Percentiles rank a stretch among this genome's conserved stretches.
Conservation (phyloP, 108 stramenopile species). For the Cyclotella distinguenda region DNA sequence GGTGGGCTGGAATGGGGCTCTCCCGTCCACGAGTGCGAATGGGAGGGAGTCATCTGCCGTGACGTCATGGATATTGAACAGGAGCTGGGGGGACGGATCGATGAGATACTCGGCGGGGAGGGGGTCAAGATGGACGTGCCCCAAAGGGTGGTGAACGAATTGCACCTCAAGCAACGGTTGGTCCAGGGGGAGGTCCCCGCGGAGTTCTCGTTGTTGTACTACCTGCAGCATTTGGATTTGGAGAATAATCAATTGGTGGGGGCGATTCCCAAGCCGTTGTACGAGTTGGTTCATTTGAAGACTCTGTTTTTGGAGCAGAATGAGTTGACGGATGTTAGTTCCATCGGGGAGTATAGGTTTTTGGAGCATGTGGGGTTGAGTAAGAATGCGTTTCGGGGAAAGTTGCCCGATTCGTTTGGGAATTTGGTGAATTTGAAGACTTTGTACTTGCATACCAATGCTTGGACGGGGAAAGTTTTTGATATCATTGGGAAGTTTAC, state of each 20-base stretch:
- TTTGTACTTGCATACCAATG: constrained; percentile 43
- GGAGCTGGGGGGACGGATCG: constrained; percentile 28
- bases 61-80: constrained; percentile 28
- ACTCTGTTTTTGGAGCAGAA: constrained; percentile 49
- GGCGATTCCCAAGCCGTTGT: constrained; percentile 39
- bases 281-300: constrained; percentile 53
- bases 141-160: constrained; percentile 22
- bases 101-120: constrained; percentile 31
- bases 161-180: constrained; percentile 34
- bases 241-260: constrained; percentile 52
- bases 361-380: constrained; percentile 32
- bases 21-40: constrained; percentile 48
- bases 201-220: constrained; percentile 41
- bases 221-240: constrained; percentile 47
- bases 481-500: constrained; percentile 36
- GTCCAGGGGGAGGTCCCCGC: constrained; percentile 37
- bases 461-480: constrained; percentile 31
- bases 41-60: constrained; percentile 41
- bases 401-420: constrained; percentile 25
- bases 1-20: constrained; percentile 42
- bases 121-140: constrained; percentile 46
- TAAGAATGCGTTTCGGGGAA: constrained; percentile 35
- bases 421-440: constrained; percentile 43
- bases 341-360: constrained; percentile 35
- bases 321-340: constrained; percentile 42